phyloP scores from a whole-genome alignment of 805 yeast species.

The Kodamaea hsintzibuensis region DNA sequence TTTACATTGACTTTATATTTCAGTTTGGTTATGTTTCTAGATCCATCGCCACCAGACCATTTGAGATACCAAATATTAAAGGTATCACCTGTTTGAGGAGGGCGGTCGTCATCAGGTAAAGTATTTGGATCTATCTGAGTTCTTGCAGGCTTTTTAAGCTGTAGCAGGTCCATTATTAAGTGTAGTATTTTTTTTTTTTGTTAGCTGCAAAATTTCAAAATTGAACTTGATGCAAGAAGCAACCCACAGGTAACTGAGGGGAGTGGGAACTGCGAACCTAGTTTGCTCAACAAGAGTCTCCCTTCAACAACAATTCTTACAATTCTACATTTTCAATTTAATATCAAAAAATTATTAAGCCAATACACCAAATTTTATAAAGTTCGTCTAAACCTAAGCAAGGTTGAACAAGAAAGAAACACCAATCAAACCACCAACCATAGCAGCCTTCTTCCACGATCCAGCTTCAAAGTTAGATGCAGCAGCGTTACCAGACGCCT shows the following conservation, averaged over 20 bases:
- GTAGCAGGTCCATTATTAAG: slow-evolving; percentile 1
- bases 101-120: slow-evolving; percentile 58
- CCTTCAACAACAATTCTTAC: neutral
- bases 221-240: no score
- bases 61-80: slow-evolving; percentile 87
- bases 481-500: slow-evolving; percentile 18
- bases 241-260: neutral
- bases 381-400: neutral
- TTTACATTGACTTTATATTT: slow-evolving; percentile 60
- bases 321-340: neutral
- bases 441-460: slow-evolving; percentile 39
- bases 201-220: neutral
- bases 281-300: no score
- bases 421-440: slow-evolving; percentile 38
- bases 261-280: no score
- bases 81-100: slow-evolving; percentile 77
- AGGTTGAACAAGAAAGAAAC: slow-evolving; percentile 33
- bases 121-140: slow-evolving; percentile 67
- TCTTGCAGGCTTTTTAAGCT: slow-evolving; percentile 54
- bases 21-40: slow-evolving; percentile 48
- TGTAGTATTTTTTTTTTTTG: neutral
- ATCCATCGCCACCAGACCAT: slow-evolving; percentile 80
- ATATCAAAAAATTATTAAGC: neutral
- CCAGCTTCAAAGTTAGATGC: slow-evolving; percentile 17
- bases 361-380: neutral